Evolutionary conservation across 148 eudicot genomes (phyloP).

Genomic region (Chenopodium suecicum): DNA sequence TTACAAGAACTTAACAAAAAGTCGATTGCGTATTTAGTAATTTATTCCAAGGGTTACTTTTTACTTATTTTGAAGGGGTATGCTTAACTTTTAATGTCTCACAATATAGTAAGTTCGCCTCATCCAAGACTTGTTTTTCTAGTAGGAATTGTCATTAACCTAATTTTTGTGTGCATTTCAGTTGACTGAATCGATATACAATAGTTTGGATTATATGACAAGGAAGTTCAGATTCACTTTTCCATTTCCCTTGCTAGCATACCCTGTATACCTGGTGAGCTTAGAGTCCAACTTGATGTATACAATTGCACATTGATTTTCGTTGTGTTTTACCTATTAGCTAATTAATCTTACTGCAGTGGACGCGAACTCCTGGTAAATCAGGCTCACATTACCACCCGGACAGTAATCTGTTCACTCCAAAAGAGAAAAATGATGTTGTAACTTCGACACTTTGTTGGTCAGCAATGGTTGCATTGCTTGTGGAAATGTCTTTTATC

Average conservation of each 20-base stretch:
- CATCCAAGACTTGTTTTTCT: neutral
- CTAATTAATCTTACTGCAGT: constrained; percentile 34
- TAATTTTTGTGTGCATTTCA: constrained; percentile 22
- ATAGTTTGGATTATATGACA: constrained; percentile 41
- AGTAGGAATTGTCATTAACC: neutral
- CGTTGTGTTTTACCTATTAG: neutral
- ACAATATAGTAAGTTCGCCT: neutral
- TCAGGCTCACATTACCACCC: constrained; percentile 68
- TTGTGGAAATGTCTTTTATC: constrained; percentile 50
- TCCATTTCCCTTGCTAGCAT: constrained; percentile 74
- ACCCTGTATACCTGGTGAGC: constrained; percentile 69
- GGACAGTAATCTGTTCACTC: constrained; percentile 51
- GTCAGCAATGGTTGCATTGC: constrained; percentile 66
- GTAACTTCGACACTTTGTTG: constrained; percentile 69
- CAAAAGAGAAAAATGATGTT: constrained; percentile 54
- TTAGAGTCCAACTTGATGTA: neutral
- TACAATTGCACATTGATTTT: neutral
- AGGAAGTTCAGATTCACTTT: constrained; percentile 59
- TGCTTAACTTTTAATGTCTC: neutral
- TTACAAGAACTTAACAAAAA: neutral
- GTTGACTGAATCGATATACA: constrained; percentile 59
- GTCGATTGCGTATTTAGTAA: neutral
- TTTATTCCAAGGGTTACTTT: no score
- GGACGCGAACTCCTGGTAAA: constrained; percentile 70
- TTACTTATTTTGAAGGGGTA: no score